phyloP scores from a whole-genome alignment of 1,139 yeast genomes.

The Yamadazyma dendronema region DNA sequence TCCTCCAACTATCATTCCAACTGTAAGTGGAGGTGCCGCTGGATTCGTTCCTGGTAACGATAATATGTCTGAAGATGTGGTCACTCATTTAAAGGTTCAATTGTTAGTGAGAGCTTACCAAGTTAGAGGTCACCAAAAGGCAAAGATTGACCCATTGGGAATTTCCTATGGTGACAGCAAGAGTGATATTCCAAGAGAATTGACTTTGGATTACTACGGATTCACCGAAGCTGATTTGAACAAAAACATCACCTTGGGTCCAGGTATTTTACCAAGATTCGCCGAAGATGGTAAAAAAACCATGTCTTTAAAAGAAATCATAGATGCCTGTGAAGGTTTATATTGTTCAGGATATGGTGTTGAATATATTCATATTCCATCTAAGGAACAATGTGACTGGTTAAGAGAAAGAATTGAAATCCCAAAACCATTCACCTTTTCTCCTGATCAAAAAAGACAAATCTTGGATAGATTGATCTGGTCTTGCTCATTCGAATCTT shows the following conservation, averaged over 20 bases:
- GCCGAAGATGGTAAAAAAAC: slow-evolving; percentile 65
- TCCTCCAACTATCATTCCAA: slow-evolving; percentile 84
- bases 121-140: slow-evolving; percentile 96
- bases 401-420: slow-evolving; percentile 94
- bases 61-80: slow-evolving; percentile 58
- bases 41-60: slow-evolving; percentile 50
- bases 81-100: slow-evolving; percentile 92
- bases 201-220: slow-evolving; percentile 88
- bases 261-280: slow-evolving; percentile 95
- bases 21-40: slow-evolving; percentile 72
- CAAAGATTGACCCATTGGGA: slow-evolving; percentile 91
- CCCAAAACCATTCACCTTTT: slow-evolving; percentile 81
- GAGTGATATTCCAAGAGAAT: slow-evolving; percentile 68
- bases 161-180: slow-evolving; percentile 70
- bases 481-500: slow-evolving; percentile 92
- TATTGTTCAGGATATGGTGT: slow-evolving; percentile 91
- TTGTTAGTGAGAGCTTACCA: slow-evolving; percentile 96
- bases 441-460: slow-evolving; percentile 90
- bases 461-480: slow-evolving; percentile 95
- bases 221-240: slow-evolving; percentile 84
- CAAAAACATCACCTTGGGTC: slow-evolving; percentile 86
- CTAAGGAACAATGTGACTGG: slow-evolving; percentile 97
- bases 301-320: slow-evolving; percentile 73
- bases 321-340: slow-evolving; percentile 73
- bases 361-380: slow-evolving; percentile 95